A percentile compares a stretch with the other conserved stretches of the same genome.
Evolutionary conservation across 2,329 filamentous ascomycete genomes (phyloP).

Genomic region (Neobulgaria alba): DNA sequence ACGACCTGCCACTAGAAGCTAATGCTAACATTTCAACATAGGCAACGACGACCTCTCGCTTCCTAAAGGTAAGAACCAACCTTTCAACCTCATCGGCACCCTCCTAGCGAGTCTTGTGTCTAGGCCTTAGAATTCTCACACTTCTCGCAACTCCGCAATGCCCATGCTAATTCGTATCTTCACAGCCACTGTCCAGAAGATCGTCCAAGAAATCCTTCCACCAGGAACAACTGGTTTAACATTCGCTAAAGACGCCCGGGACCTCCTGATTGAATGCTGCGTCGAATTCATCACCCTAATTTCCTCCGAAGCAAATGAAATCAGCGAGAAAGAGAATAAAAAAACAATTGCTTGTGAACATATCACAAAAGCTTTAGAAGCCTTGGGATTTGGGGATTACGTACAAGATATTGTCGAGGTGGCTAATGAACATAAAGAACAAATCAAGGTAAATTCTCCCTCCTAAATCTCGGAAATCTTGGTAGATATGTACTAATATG

Average conservation of each 20-base stretch:
- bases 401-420: constrained; percentile 80
- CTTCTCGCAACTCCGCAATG: neutral
- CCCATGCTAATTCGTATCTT: constrained; percentile 5
- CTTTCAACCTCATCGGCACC: neutral
- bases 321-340: constrained; percentile 96
- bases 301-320: constrained; percentile 98
- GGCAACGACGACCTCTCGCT: constrained; percentile 56
- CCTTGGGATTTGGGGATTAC: constrained; percentile 88
- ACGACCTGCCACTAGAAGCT: no score
- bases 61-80: constrained; percentile 45
- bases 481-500: neutral
- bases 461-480: neutral
- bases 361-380: constrained; percentile 87
- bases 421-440: constrained; percentile 84
- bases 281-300: constrained; percentile 98
- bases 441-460: constrained; percentile 62
- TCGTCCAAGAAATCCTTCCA: constrained; percentile 88
- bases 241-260: constrained; percentile 91
- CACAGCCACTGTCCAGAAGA: constrained; percentile 64
- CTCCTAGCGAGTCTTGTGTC: constrained; percentile 1
- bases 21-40: no score
- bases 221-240: constrained; percentile 61
- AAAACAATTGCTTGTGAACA: constrained; percentile 99
- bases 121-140: constrained; percentile 1
- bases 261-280: constrained; percentile 95